These are phyloP conservation scores for Claviceps citrina DNA, from an alignment of 2,329 filamentous ascomycete genomes.

Conservation along the genomic window DNA sequence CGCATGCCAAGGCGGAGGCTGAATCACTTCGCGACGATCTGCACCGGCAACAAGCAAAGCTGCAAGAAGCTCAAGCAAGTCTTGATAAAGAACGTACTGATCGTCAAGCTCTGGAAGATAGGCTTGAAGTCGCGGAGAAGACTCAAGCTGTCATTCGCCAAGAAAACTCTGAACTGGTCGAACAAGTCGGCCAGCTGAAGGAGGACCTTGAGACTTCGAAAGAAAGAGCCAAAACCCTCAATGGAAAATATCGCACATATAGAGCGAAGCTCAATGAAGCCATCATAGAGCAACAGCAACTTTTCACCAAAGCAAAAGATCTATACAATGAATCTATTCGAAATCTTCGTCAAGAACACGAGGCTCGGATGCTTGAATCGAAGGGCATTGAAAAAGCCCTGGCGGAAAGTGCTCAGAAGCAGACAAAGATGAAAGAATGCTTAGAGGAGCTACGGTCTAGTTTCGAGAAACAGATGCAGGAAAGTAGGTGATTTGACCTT, in stretches of 20 bases:
- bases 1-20: slow-evolving; percentile 14
- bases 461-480: slow-evolving; percentile 9
- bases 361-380: slow-evolving; percentile 10
- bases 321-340: slow-evolving; percentile 20
- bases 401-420: slow-evolving; percentile 15
- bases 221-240: slow-evolving; percentile 8
- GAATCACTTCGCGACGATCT: slow-evolving; percentile 13
- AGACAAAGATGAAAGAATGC: slow-evolving; percentile 17
- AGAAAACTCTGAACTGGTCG: slow-evolving; percentile 13
- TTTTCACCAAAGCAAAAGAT: slow-evolving; percentile 21
- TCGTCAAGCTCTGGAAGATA: slow-evolving; percentile 12
- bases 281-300: slow-evolving; percentile 29
- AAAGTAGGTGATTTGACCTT: slow-evolving; percentile 10
- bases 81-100: slow-evolving; percentile 10
- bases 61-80: slow-evolving; percentile 9
- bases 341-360: slow-evolving; percentile 20
- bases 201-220: slow-evolving; percentile 13
- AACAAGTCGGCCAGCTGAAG: slow-evolving; percentile 15
- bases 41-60: slow-evolving; percentile 6
- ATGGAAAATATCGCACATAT: slow-evolving; percentile 22
- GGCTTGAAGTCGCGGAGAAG: slow-evolving; percentile 14
- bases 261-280: slow-evolving; percentile 29
- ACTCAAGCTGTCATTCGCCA: slow-evolving; percentile 9
- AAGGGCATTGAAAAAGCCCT: slow-evolving; percentile 15
- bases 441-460: slow-evolving; percentile 15